phyloP scores from a whole-genome alignment of 1,139 yeast species.

The Taphrina flavorubra region DNA sequence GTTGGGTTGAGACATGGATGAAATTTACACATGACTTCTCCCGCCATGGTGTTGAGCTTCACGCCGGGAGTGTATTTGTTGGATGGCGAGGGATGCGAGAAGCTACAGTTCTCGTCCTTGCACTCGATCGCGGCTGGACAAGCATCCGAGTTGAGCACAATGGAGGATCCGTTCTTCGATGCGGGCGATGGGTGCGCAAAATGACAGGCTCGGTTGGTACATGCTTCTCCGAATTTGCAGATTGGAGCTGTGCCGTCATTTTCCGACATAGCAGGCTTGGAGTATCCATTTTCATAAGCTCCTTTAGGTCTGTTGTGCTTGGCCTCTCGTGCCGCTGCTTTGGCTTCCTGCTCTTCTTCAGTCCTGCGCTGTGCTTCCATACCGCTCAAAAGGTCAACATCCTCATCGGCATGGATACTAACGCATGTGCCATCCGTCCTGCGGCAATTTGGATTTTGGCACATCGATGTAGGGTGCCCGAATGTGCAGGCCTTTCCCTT shows the following conservation, averaged over 20 bases:
- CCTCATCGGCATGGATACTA: conserved; percentile 29
- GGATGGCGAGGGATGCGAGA: conserved; percentile 36
- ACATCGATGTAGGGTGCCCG: conserved; percentile 32
- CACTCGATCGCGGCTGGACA: conserved; percentile 32
- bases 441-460: conserved; percentile 24
- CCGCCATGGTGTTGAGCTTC: conserved; percentile 21
- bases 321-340: conserved; percentile 8
- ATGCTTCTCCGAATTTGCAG: conserved; percentile 32
- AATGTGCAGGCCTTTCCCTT: conserved; percentile 35
- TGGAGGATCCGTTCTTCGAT: conserved; percentile 35
- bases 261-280: background rate
- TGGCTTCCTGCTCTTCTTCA: conserved; percentile 25
- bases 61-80: conserved; percentile 31
- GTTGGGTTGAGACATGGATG: conserved; percentile 34
- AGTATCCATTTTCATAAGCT: background rate
- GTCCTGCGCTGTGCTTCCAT: conserved; percentile 19
- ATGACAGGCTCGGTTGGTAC: conserved; percentile 36
- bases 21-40: conserved; percentile 24
- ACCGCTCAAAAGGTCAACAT: conserved; percentile 21
- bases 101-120: conserved; percentile 29
- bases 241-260: conserved; percentile 28
- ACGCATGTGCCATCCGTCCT: conserved; percentile 28
- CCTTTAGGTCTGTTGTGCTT: background rate
- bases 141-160: conserved; percentile 30
- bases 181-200: conserved; percentile 39